These are phyloP conservation scores for Phaseolus coccineus DNA, from an alignment of 331 rosid species.

Conservation along the genomic window DNA sequence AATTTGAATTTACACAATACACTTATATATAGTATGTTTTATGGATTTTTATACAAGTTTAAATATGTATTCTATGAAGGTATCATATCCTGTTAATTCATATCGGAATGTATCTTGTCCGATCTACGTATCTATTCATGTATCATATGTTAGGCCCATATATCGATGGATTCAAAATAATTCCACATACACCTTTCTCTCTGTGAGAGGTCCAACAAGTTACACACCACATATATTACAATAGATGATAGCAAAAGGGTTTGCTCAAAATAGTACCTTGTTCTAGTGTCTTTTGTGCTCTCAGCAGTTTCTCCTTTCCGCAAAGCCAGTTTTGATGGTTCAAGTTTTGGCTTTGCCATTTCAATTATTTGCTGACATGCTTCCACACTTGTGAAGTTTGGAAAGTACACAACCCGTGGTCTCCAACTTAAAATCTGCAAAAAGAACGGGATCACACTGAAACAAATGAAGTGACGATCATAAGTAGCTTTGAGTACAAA, in stretches of 20 bases:
- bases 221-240: background rate
- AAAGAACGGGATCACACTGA: background rate
- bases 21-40: too few relatives aligned
- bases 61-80: too few relatives aligned
- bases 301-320: conserved; percentile 55
- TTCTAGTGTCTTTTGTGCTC: conserved; percentile 51
- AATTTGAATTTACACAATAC: too few relatives aligned
- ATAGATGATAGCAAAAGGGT: background rate
- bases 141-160: too few relatives aligned
- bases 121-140: too few relatives aligned
- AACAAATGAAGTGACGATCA: background rate
- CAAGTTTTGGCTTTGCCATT: conserved; percentile 54
- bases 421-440: conserved; percentile 58
- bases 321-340: conserved; percentile 55
- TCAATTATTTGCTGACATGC: conserved; percentile 45
- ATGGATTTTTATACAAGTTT: too few relatives aligned
- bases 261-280: conserved; percentile 43
- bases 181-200: background rate
- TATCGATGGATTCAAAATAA: too few relatives aligned
- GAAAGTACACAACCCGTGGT: conserved; percentile 54
- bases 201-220: background rate
- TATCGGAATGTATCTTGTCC: too few relatives aligned
- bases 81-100: too few relatives aligned
- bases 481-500: conserved; percentile 2
- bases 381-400: conserved; percentile 53